phyloP scores from a whole-genome alignment of 2,329 filamentous ascomycete genomes.

The Cercospora sp. region DNA sequence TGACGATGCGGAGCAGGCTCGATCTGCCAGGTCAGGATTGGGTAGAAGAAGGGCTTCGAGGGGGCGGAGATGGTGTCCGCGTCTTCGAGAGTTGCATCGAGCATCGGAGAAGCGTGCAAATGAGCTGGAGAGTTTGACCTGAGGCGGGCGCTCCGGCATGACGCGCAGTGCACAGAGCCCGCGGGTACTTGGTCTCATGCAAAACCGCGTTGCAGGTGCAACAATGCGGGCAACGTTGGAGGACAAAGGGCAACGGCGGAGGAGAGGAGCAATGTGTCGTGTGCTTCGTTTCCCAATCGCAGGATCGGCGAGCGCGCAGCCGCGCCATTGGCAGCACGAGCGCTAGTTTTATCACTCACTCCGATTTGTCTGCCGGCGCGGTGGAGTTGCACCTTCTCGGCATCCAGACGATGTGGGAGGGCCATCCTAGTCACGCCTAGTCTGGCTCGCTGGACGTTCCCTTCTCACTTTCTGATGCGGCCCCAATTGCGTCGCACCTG shows the following conservation, averaged over 20 bases:
- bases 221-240: background rate
- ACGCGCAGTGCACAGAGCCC: background rate
- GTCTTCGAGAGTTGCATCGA: background rate
- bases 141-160: background rate
- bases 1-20: background rate
- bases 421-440: constrained; percentile 1
- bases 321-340: background rate
- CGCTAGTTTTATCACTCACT: background rate
- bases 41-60: background rate
- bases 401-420: background rate
- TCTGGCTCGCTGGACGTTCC: constrained; percentile 3
- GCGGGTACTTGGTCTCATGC: background rate
- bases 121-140: background rate
- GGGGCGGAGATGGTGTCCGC: background rate
- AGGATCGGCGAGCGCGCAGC: background rate
- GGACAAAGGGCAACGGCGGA: background rate
- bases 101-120: background rate
- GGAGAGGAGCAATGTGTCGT: background rate
- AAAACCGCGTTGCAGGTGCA: background rate
- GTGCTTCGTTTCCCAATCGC: background rate
- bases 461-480: background rate
- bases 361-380: background rate
- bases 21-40: background rate
- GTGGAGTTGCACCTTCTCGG: background rate
- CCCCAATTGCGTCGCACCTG: constrained; percentile 8